phyloP scores from a whole-genome alignment of 345 rosid species.

The Populus simonii region DNA sequence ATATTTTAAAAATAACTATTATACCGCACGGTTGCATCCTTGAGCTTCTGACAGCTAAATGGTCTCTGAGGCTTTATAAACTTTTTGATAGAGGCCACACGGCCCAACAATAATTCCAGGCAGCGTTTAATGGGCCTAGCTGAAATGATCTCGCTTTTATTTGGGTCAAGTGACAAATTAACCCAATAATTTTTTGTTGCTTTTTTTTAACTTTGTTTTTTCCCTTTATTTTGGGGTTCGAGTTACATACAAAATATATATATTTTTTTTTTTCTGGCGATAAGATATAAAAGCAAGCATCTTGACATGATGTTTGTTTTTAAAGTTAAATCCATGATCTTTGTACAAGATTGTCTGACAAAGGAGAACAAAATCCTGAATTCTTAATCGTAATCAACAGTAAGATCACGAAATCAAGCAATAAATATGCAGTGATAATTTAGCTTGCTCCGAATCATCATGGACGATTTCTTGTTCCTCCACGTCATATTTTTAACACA shows the following conservation, averaged over 20 bases:
- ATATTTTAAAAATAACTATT: too few relatives aligned
- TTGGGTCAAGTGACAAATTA: neutral
- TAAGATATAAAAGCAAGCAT: neutral
- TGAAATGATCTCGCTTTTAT: neutral
- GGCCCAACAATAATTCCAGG: neutral
- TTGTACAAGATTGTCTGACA: too few relatives aligned
- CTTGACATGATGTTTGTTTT: neutral
- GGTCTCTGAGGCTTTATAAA: neutral
- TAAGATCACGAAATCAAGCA: conserved; percentile 1
- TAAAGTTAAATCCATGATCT: neutral
- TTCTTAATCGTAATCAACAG: neutral
- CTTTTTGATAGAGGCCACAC: neutral
- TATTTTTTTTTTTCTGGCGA: too few relatives aligned
- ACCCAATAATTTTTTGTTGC: neutral
- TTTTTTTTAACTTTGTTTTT: neutral
- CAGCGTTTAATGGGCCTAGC: neutral
- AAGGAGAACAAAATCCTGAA: neutral
- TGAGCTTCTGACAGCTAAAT: neutral
- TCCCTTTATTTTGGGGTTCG: too few relatives aligned
- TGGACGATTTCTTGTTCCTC: neutral
- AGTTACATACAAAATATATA: neutral
- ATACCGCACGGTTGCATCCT: too few relatives aligned
- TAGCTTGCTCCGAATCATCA: neutral
- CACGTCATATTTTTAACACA: neutral
- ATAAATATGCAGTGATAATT: neutral